These are phyloP conservation scores for Raphanus sativus DNA, from an alignment of 345 rosid genomes.

Conservation along the genomic window DNA sequence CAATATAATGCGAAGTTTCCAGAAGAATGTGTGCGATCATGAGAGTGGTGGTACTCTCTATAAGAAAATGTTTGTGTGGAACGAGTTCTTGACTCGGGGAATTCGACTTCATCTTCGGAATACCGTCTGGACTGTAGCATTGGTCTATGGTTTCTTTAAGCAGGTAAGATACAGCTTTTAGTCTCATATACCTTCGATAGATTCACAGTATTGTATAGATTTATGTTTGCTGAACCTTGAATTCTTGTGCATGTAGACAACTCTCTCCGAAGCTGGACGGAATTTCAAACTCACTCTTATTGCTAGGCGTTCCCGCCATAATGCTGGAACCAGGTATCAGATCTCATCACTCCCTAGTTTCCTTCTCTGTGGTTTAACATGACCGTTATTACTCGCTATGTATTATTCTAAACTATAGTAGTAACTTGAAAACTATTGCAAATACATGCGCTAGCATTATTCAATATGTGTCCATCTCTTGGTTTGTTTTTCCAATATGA, in stretches of 20 bases:
- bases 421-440: constrained; percentile 2
- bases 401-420: background rate
- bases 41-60: constrained; percentile 71
- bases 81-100: constrained; percentile 90
- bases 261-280: constrained; percentile 73
- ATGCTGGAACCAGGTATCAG: constrained; percentile 91
- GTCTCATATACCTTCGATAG: constrained; percentile 7
- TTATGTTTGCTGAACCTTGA: constrained; percentile 27
- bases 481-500: background rate
- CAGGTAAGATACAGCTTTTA: constrained; percentile 58
- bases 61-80: constrained; percentile 99
- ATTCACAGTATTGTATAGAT: background rate
- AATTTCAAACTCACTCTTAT: constrained; percentile 78
- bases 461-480: background rate
- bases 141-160: constrained; percentile 94
- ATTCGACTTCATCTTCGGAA: constrained; percentile 84
- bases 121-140: constrained; percentile 93
- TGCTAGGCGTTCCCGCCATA: constrained; percentile 98
- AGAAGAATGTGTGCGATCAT: constrained; percentile 68
- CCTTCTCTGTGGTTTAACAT: background rate
- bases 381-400: background rate
- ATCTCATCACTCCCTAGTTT: constrained; percentile 11
- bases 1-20: constrained; percentile 92
- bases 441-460: background rate
- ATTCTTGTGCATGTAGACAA: constrained; percentile 51